Percentiles rank a stretch among this genome's conserved stretches.
Conservation (phyloP, 208 protist species). For the Angomonas ambiguus region DNA sequence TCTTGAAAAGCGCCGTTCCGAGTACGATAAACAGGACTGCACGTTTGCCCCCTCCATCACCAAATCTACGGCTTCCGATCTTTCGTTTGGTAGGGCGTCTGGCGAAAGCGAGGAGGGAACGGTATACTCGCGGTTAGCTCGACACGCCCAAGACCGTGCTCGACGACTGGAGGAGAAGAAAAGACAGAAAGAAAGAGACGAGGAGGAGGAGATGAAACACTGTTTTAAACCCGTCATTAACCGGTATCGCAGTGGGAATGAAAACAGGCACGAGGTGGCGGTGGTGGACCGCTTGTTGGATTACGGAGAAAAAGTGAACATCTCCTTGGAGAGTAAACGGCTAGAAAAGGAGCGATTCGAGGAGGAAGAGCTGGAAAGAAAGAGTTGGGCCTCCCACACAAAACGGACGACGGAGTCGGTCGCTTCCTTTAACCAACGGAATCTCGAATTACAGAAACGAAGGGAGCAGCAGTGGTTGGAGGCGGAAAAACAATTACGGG, state of each 20-base stretch:
- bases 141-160: not conserved
- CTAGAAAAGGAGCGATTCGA: slow-evolving; percentile 26
- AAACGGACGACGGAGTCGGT: slow-evolving; percentile 14
- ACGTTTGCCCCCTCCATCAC: slow-evolving; percentile 22
- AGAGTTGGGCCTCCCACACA: slow-evolving; percentile 10
- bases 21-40: slow-evolving; percentile 21
- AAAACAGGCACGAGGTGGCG: slow-evolving; percentile 23
- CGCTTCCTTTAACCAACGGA: slow-evolving; percentile 32
- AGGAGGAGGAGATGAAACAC: slow-evolving; percentile 28
- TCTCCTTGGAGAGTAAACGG: slow-evolving; percentile 25
- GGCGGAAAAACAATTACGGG: slow-evolving; percentile 20
- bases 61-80: not conserved
- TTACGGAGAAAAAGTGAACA: slow-evolving; percentile 54
- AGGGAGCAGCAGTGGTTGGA: slow-evolving; percentile 27
- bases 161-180: slow-evolving; percentile 28
- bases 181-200: slow-evolving; percentile 26
- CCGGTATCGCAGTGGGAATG: slow-evolving; percentile 10
- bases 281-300: slow-evolving; percentile 75
- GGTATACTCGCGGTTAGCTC: not conserved
- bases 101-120: not conserved
- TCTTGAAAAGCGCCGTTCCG: slow-evolving; percentile 1
- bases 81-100: not conserved
- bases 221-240: slow-evolving; percentile 60
- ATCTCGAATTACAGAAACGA: slow-evolving; percentile 28
- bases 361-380: slow-evolving; percentile 7